Percentiles rank a stretch among this genome's conserved stretches.
Evolutionary conservation across 2,329 filamentous ascomycete genomes (phyloP).

Genomic region (Penicillium psychrosexuale): DNA sequence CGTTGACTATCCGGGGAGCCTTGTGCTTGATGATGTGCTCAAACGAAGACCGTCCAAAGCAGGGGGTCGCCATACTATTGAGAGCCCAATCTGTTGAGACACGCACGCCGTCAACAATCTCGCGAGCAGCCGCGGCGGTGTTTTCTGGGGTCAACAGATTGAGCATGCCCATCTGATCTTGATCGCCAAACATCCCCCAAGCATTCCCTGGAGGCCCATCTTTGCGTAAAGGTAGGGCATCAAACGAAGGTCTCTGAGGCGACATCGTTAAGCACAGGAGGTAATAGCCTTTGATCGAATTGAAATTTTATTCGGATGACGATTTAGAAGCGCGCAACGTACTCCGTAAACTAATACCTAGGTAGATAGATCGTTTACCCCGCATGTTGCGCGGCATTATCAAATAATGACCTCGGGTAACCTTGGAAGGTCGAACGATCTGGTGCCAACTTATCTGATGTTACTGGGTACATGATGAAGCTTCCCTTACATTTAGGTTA

Average conservation of each 20-base stretch:
- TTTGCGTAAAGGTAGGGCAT: slow-evolving; percentile 50
- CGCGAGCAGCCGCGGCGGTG: slow-evolving; percentile 42
- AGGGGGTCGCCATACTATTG: slow-evolving; percentile 51
- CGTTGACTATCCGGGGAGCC: slow-evolving; percentile 54
- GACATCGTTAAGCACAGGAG: slow-evolving; percentile 6
- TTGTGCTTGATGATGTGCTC: slow-evolving; percentile 54
- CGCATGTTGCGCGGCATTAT: background rate
- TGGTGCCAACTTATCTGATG: background rate
- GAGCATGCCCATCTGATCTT: slow-evolving; percentile 54
- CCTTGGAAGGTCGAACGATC: no score
- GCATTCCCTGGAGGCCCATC: slow-evolving; percentile 53
- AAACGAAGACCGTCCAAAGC: slow-evolving; percentile 57
- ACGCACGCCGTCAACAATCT: slow-evolving; percentile 42
- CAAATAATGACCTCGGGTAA: background rate
- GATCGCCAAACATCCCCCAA: slow-evolving; percentile 54
- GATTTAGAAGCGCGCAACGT: no score
- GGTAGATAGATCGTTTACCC: background rate
- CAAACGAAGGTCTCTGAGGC: slow-evolving; percentile 34
- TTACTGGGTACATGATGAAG: background rate
- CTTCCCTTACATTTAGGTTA: background rate
- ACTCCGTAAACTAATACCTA: no score
- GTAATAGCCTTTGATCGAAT: background rate
- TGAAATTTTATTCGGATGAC: no score
- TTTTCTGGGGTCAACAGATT: slow-evolving; percentile 53
- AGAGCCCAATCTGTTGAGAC: slow-evolving; percentile 62